These are phyloP conservation scores for Calamus simplicifolius DNA, from an alignment of 176 grass and related monocot genomes.

Conservation along the genomic window DNA sequence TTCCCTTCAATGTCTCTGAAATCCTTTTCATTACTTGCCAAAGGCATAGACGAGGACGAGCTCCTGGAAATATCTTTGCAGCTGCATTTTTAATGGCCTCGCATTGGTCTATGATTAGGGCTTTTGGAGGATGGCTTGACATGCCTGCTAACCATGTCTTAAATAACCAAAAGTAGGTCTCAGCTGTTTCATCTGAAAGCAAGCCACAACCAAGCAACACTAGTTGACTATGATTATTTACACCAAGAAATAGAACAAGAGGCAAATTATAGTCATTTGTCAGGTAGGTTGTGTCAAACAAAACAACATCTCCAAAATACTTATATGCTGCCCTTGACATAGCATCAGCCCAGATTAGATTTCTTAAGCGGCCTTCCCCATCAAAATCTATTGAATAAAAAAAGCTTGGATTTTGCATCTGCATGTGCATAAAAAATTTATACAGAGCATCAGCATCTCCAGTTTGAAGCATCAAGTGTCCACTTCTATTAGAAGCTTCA, in stretches of 20 bases:
- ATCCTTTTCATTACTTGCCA: conserved; percentile 77
- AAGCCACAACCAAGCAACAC: conserved; percentile 25
- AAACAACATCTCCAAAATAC: conserved; percentile 29
- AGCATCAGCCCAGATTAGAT: conserved; percentile 29
- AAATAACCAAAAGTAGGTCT: conserved; percentile 18
- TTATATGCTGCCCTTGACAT: conserved; percentile 23
- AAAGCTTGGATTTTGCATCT: conserved; percentile 32
- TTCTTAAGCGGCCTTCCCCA: conserved; percentile 16
- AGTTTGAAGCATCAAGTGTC: conserved; percentile 5
- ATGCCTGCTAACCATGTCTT: conserved; percentile 75
- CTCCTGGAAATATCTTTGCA: conserved; percentile 52
- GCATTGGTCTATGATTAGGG: conserved; percentile 72
- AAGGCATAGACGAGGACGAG: conserved; percentile 68
- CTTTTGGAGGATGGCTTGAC: conserved; percentile 33
- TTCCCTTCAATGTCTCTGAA: conserved; percentile 60
- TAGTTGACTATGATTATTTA: conserved; percentile 33
- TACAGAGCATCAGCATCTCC: conserved; percentile 22
- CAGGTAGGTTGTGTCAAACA: conserved; percentile 20
- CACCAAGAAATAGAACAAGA: conserved; percentile 24
- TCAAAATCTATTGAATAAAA: conserved; percentile 24
- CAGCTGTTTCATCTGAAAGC: conserved; percentile 12
- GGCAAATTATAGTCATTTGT: conserved; percentile 2
- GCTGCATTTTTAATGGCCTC: conserved; percentile 61
- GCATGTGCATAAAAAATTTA: conserved; percentile 19
- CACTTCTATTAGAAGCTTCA: background rate